A percentile compares a stretch with the other conserved stretches of the same genome.
These are phyloP conservation scores for Blastobotrys persicus DNA, from an alignment of 1,139 yeast genomes.

Conservation along the genomic window DNA sequence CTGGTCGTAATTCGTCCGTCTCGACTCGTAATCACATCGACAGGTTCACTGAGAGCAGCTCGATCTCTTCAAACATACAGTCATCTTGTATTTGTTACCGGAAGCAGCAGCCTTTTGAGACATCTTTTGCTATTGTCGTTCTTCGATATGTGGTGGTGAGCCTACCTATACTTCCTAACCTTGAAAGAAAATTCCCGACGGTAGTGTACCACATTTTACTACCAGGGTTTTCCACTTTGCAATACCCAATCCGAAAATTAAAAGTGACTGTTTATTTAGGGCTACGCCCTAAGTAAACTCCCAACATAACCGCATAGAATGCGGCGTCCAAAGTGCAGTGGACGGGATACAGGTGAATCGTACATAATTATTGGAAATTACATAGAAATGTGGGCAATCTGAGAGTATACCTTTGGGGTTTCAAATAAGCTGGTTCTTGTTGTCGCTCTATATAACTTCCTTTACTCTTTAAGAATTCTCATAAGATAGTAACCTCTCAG, in stretches of 20 bases:
- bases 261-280: slow-evolving; percentile 8
- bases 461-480: too few species aligned
- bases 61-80: slow-evolving; percentile 57
- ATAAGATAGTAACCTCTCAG: too few species aligned
- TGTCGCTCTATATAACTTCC: too few species aligned
- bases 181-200: slow-evolving; percentile 7
- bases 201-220: background rate
- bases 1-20: background rate
- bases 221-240: background rate
- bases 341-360: too few species aligned
- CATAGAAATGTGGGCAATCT: too few species aligned
- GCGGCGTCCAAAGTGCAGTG: background rate
- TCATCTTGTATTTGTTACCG: slow-evolving; percentile 99
- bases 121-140: slow-evolving; percentile 23
- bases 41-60: background rate
- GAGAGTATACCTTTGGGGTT: too few species aligned
- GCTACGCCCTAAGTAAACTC: slow-evolving; percentile 1
- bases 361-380: too few species aligned
- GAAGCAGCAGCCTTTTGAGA: slow-evolving; percentile 67
- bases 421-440: too few species aligned
- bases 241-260: too few species aligned
- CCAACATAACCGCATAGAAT: background rate
- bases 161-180: background rate
- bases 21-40: background rate
- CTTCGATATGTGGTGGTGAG: slow-evolving; percentile 8